Conservation (phyloP, 805 yeast genomes). For the Monosporozyma siamensis region DNA sequence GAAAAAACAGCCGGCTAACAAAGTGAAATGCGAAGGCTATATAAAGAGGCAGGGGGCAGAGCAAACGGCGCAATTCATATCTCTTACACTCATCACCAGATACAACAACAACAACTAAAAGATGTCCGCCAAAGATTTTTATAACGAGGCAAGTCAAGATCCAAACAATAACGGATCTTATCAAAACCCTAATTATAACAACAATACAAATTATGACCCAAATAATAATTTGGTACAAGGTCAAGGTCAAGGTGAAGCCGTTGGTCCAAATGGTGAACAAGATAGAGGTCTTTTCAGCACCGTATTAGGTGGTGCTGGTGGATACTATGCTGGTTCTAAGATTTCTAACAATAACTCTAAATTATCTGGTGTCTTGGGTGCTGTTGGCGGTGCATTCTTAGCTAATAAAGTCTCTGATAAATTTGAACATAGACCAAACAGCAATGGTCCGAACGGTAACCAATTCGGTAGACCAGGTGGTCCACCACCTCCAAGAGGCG, state of each 20-base stretch:
- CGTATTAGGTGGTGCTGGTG: conserved; percentile 43
- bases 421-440: conserved; percentile 29
- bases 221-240: too few relatives aligned
- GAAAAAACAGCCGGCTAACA: too few relatives aligned
- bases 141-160: conserved; percentile 34
- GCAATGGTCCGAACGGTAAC: too few relatives aligned
- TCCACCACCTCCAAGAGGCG: conserved; percentile 4
- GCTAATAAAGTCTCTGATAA: conserved; percentile 43
- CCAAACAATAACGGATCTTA: neutral
- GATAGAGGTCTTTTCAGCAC: conserved; percentile 9
- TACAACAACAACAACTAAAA: too few relatives aligned
- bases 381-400: conserved; percentile 44
- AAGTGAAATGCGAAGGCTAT: too few relatives aligned
- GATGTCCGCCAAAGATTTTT: conserved; percentile 51
- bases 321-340: conserved; percentile 44
- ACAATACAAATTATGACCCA: conserved; percentile 15
- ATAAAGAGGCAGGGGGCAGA: too few relatives aligned
- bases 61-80: too few relatives aligned
- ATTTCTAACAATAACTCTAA: conserved; percentile 21
- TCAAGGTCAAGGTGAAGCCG: too few relatives aligned
- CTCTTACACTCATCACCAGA: too few relatives aligned
- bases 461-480: neutral
- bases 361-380: conserved; percentile 43
- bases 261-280: conserved; percentile 1
- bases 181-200: conserved; percentile 13